These are phyloP conservation scores for Coemansia sp. DNA, from an alignment of 192 early-diverging fungal species.

Conservation along the genomic window DNA sequence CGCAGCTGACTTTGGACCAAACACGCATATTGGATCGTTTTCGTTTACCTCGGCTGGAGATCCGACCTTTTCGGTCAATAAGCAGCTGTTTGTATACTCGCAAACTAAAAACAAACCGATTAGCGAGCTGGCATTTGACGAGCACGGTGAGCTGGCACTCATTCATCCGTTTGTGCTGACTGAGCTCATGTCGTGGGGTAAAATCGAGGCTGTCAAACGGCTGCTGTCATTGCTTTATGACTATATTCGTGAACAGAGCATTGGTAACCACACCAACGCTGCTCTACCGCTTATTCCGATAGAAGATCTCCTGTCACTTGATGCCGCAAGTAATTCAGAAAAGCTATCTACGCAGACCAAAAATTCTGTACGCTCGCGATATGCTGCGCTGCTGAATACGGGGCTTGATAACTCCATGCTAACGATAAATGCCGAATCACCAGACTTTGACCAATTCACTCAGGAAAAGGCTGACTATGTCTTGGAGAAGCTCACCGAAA, in stretches of 20 bases:
- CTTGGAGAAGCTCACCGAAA: conserved; percentile 39
- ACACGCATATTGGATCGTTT: conserved; percentile 42
- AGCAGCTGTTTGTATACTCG: conserved; percentile 31
- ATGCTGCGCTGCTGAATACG: conserved; percentile 23
- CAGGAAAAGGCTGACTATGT: conserved; percentile 48
- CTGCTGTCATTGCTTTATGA: conserved; percentile 43
- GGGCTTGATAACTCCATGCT: conserved; percentile 4
- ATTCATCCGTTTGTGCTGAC: conserved; percentile 47
- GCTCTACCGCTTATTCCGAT: conserved; percentile 35
- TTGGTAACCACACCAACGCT: conserved; percentile 15
- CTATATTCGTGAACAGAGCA: conserved; percentile 34
- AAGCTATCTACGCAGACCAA: not conserved
- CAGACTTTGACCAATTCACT: conserved; percentile 39
- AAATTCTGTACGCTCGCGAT: conserved; percentile 11
- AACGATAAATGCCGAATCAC: conserved; percentile 5
- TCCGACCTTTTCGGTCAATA: conserved; percentile 45
- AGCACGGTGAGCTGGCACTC: conserved; percentile 48
- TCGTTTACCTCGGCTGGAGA: conserved; percentile 49
- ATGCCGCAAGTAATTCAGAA: not conserved
- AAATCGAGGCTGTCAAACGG: conserved; percentile 27
- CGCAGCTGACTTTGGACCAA: conserved; percentile 33
- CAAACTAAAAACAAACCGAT: conserved; percentile 15
- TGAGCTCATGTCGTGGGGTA: conserved; percentile 54
- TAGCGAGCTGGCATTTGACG: conserved; percentile 35
- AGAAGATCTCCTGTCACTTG: conserved; percentile 19